Evolutionary conservation across 2,329 filamentous ascomycete genomes (phyloP), one percentile per base, ranked within the genome.

Genomic region (Sclerotinia trifoliorum): DNA sequence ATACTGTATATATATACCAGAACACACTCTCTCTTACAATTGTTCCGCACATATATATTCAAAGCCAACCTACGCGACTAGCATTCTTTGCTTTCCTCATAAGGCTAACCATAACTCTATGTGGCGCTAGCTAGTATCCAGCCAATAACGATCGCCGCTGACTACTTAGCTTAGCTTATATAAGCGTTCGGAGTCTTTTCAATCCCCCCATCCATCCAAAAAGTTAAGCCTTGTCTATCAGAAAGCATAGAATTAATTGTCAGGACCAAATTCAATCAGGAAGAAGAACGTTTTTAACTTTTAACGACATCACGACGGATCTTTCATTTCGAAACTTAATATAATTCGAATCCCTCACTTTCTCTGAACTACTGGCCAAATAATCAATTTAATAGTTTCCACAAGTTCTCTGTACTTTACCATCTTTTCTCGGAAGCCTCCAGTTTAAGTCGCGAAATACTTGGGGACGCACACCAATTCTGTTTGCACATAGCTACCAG

Each of bases 151-250:
- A 10, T 21, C 1, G 1, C n/a, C 6, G 1, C 5, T 39, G 2
- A 0, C 5, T 13, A 7, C 5, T 21, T 39, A 39, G 60, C 29
- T 35, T 21, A 3, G 60, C 21, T 63, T 51, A 63, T 51, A 63
- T 63, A 63, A 63, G 46, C 60, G 15, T 49, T 63, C 60, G 46
- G 46, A 49, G 60, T 63, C 60, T 51, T 24, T n/a, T 4, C 15
- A 35, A 39, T 39, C 48, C 60, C 32, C 32, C 46, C 46, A 51
- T 51, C 60, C 29, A 63, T 51, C 60, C 46, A 63, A 63, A 63
- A 63, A 51, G 46, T 42, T 52, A 24, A 63, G 60, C 60, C 60
- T 63, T 63, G 60, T 61, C 60, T 52, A 35, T 62, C 54, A 51
- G 29, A 62, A 39, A 26, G 13, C 58, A 61, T 61, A 35, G 44